Conservation (phyloP, 2,329 filamentous ascomycete species). For the Colletotrichum sp. region DNA sequence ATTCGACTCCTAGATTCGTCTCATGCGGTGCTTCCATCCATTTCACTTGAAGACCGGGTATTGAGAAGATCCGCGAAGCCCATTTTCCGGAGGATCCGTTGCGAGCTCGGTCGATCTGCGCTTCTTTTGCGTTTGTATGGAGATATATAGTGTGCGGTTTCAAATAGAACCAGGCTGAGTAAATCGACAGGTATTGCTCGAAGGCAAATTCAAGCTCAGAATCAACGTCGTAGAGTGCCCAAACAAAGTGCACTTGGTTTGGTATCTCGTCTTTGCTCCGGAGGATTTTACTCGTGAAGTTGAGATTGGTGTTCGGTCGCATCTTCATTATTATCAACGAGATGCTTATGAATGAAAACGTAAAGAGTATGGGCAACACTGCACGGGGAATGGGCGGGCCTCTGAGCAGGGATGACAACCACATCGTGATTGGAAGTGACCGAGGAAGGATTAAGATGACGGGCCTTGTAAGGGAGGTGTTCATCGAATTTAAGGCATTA, state of each 20-base stretch:
- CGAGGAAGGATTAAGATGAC: not conserved
- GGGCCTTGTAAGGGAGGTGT: not conserved
- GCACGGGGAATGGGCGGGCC: not conserved
- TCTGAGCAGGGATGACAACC: not conserved
- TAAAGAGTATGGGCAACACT: not conserved
- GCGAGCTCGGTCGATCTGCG: not conserved
- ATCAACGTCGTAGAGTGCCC: not conserved
- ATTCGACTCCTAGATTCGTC: not conserved
- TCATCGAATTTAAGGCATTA: not conserved
- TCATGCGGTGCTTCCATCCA: not conserved
- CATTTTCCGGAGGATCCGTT: not conserved
- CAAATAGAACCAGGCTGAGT: not conserved
- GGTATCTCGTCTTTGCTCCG: not conserved
- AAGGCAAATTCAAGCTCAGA: not conserved
- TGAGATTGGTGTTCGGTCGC: not conserved
- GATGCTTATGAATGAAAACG: not conserved
- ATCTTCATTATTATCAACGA: not conserved
- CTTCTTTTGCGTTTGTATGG: not conserved
- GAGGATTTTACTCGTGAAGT: not conserved
- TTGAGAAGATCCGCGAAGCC: not conserved
- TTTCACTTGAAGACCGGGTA: not conserved
- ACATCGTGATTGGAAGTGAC: not conserved
- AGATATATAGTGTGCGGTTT: not conserved
- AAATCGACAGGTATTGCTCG: not conserved
- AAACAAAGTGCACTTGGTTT: not conserved